These are phyloP conservation scores for Colletotrichum incanum DNA, from an alignment of 2,329 filamentous ascomycete genomes.

Conservation along the genomic window DNA sequence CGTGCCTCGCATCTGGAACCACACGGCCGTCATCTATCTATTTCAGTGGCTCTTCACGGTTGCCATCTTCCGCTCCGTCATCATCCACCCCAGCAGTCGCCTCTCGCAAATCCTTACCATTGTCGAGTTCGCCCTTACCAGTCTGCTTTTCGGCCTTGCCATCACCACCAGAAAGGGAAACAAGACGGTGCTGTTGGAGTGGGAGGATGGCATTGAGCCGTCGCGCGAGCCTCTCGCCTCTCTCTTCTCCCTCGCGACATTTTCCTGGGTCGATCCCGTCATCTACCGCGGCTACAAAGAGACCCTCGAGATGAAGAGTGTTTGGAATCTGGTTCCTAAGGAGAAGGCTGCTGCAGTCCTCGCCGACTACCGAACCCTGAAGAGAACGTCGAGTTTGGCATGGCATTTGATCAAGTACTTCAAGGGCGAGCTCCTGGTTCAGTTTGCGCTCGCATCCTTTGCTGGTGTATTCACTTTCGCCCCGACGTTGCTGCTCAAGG, in stretches of 20 bases:
- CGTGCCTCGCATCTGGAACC: conserved; percentile 88
- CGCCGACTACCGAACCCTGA: conserved; percentile 86
- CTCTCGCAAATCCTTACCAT: conserved; percentile 77
- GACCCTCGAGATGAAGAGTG: conserved; percentile 84
- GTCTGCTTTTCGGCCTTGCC: conserved; percentile 82
- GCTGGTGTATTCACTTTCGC: conserved; percentile 90
- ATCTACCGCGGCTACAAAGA: conserved; percentile 91
- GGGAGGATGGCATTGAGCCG: conserved; percentile 90
- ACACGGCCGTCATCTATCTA: conserved; percentile 88
- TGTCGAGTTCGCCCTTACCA: conserved; percentile 81
- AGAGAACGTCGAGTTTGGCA: conserved; percentile 84
- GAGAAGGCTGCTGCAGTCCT: conserved; percentile 90
- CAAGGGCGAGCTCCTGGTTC: conserved; percentile 80
- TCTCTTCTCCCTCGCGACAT: conserved; percentile 88
- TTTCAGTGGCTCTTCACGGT: conserved; percentile 85
- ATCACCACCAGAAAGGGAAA: conserved; percentile 92
- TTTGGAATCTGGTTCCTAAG: conserved; percentile 92
- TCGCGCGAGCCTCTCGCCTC: conserved; percentile 91
- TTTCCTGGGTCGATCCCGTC: conserved; percentile 91
- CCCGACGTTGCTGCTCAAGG: conserved; percentile 90
- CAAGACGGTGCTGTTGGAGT: conserved; percentile 88
- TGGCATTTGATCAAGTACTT: conserved; percentile 91
- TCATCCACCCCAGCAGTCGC: conserved; percentile 81
- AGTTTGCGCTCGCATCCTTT: conserved; percentile 85
- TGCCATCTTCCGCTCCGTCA: conserved; percentile 85